Base-by-base conservation (phyloP, 345 rosid species). In the Brassica incana region DNA sequence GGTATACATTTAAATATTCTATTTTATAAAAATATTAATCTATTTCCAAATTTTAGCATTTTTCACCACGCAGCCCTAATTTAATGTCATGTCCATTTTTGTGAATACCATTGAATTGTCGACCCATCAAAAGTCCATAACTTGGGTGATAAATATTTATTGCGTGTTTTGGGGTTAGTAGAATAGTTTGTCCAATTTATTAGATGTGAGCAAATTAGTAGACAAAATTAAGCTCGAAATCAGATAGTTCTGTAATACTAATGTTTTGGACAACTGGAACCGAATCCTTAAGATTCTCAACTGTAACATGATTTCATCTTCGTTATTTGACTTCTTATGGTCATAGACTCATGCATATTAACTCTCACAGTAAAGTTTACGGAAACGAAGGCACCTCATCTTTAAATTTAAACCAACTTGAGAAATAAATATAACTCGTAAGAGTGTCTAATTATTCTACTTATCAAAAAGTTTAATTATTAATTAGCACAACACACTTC, bases 71-170 rank as follows among this genome's bases (percentile, higher is more conserved):
- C 83, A 64, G 76, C 54, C 54, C 67, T 62, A 75, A 80, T 75
- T 80, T 63, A 80, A 74, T 74, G 83, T 20, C 72, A 75, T 63
- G 35, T 69, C 79, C 67, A 5, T 80, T 80, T 80, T 80, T 54
- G 76, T 74, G 79, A 74, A 74, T 70, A 69, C 62, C 79, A 80
- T 75, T 75, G 72, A 75, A 80, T 75, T 27, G 72, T 29, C 76
- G 71, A 69, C 76, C 61, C 36, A 71, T 80, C 83, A 27, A 75
- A 62, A 69, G 76, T 75, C 72, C 76, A 80, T 63, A 69, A 69
- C 75, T 75, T 69, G 81, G 67, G 61, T 72, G 43, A 64, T 64
- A 65, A 16, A 18, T 33, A 59, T 36, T 11, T 36, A 20, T 72
- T 23, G 61, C 59, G 35, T 38, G 10, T 71, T 64, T 78, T 18